These are phyloP conservation scores for Russula abietina DNA, from an alignment of 768 basidiomycete genomes.

Conservation along the genomic window DNA sequence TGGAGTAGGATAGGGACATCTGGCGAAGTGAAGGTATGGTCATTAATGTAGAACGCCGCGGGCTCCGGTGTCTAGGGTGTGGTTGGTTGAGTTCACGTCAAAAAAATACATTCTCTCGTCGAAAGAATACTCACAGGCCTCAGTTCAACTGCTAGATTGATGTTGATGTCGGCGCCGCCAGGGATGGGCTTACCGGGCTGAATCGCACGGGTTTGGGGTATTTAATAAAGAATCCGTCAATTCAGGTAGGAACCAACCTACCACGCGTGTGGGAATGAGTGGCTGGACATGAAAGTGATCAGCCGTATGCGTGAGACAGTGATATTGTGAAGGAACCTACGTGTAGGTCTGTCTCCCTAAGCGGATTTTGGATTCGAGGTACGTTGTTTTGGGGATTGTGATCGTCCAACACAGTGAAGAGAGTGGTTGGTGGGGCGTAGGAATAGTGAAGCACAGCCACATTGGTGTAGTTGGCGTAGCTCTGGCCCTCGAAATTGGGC, in stretches of 20 bases:
- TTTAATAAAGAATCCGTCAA: neutral
- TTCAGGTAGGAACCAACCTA: neutral
- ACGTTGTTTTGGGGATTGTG: conserved; percentile 11
- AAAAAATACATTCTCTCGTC: neutral
- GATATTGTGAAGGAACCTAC: neutral
- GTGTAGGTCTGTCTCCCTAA: conserved; percentile 13
- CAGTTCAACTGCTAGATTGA: neutral
- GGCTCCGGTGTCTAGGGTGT: neutral
- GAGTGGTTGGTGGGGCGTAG: accelerated
- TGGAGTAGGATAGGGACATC: neutral
- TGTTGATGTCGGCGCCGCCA: conserved; percentile 15
- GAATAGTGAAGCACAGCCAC: conserved; percentile 24
- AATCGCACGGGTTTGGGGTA: neutral
- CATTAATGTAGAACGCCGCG: neutral
- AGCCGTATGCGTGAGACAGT: neutral
- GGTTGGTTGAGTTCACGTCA: neutral
- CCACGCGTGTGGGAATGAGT: conserved; percentile 11
- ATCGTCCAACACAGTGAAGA: neutral
- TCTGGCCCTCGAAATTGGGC: neutral
- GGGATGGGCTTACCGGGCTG: conserved; percentile 7
- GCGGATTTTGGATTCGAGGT: neutral
- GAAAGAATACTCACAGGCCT: conserved; percentile 7
- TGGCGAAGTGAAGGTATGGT: neutral
- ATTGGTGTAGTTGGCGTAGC: conserved; percentile 10
- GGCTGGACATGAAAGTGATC: conserved; percentile 14